These are phyloP conservation scores for Prunus padus DNA, from an alignment of 306 rosid species.

Conservation along the genomic window DNA sequence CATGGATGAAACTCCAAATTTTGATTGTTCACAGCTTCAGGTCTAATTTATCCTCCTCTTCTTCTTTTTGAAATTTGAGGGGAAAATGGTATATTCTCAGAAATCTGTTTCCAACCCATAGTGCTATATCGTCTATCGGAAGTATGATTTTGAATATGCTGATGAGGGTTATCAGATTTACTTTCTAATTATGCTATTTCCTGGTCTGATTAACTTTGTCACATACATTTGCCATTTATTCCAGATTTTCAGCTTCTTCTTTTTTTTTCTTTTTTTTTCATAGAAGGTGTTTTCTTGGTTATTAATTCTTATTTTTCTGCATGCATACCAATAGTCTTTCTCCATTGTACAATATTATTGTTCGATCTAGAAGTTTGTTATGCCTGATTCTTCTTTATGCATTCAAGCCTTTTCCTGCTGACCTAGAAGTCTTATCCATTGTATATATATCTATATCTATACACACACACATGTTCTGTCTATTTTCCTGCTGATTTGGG, in stretches of 20 bases:
- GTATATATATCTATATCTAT: background rate
- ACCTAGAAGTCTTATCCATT: background rate
- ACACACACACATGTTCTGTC: background rate
- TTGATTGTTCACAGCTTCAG: slow-evolving; percentile 89
- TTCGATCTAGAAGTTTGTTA: background rate
- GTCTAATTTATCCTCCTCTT: slow-evolving; percentile 34
- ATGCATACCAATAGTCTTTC: background rate
- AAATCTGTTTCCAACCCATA: background rate
- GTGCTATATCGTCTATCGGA: background rate
- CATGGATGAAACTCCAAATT: slow-evolving; percentile 92
- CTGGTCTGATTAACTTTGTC: too few species aligned
- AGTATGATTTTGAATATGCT: background rate
- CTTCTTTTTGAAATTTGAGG: background rate
- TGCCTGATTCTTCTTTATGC: background rate
- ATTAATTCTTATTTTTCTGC: background rate
- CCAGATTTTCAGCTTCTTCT: background rate
- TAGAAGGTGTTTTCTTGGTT: background rate
- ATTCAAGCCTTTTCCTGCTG: background rate
- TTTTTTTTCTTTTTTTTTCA: too few species aligned
- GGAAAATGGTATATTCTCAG: background rate
- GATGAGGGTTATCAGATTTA: background rate
- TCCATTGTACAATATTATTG: background rate
- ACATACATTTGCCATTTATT: background rate
- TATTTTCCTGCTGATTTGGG: slow-evolving; percentile 33
- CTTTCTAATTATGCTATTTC: background rate